These are phyloP conservation scores for Pseudogymnoascus sp. DNA, from an alignment of 2,329 filamentous ascomycete genomes.

Conservation along the genomic window DNA sequence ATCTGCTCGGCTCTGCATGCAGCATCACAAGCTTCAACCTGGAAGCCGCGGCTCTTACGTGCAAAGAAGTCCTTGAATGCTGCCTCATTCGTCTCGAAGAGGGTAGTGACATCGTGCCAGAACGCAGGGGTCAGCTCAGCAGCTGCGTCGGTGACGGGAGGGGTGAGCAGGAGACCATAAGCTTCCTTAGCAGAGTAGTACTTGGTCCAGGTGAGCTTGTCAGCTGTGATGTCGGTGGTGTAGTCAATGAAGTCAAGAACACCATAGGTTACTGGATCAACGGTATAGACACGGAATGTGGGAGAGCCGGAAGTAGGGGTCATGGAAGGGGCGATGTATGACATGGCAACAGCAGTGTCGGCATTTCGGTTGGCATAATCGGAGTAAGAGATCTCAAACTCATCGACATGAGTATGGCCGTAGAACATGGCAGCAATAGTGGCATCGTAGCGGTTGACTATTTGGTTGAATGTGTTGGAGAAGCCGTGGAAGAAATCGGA, in stretches of 20 bases:
- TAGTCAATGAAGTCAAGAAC: constrained; percentile 29
- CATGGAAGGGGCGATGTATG: constrained; percentile 29
- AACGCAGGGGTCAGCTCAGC: constrained; percentile 48
- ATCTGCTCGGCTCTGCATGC: constrained; percentile 41
- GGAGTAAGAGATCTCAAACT: constrained; percentile 30
- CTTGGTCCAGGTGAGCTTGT: constrained; percentile 25
- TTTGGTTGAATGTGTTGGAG: constrained; percentile 30
- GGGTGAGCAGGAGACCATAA: constrained; percentile 30
- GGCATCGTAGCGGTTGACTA: constrained; percentile 25
- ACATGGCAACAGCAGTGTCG: constrained; percentile 24
- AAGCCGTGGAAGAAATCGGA: constrained; percentile 33
- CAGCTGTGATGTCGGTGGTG: constrained; percentile 22
- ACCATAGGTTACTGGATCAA: constrained; percentile 29
- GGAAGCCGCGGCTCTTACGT: constrained; percentile 38
- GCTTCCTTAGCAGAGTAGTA: constrained; percentile 27
- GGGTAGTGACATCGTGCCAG: constrained; percentile 50
- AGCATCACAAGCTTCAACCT: constrained; percentile 37
- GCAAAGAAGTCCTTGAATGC: constrained; percentile 42
- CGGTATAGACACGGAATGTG: constrained; percentile 29
- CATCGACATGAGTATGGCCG: constrained; percentile 30
- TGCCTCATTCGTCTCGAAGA: constrained; percentile 37
- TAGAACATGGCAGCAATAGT: constrained; percentile 30
- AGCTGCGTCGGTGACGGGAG: constrained; percentile 33
- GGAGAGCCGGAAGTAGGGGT: constrained; percentile 30
- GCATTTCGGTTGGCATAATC: constrained; percentile 22